phyloP scores from a whole-genome alignment of 192 early-diverging fungal genomes.

The Radiomyces spectabilis region DNA sequence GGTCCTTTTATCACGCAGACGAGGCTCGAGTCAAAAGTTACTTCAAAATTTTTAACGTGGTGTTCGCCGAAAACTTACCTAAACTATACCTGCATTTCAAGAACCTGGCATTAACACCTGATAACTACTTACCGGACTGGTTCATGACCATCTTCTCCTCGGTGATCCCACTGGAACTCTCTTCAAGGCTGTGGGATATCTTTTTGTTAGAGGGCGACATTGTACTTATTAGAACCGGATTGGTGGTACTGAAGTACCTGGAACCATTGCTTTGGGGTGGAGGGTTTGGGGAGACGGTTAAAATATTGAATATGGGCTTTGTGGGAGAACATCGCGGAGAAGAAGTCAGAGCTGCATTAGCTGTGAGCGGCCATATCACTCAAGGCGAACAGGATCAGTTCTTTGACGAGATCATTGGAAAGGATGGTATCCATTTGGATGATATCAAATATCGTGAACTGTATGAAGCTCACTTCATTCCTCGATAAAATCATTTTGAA shows the following conservation, averaged over 20 bases:
- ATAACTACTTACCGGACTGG: constrained; percentile 32
- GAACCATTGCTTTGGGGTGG: constrained; percentile 34
- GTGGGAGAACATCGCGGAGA: constrained; percentile 30
- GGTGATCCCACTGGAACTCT: constrained; percentile 28
- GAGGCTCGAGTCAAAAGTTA: constrained; percentile 28
- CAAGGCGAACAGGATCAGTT: constrained; percentile 29
- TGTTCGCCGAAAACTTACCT: constrained; percentile 31
- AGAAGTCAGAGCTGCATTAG: constrained; percentile 29
- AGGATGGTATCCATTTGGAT: constrained; percentile 12
- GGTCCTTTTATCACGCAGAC: constrained; percentile 20
- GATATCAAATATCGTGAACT: constrained; percentile 11
- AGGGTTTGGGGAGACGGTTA: constrained; percentile 26
- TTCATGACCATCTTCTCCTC: constrained; percentile 35
- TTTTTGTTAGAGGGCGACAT: constrained; percentile 34
- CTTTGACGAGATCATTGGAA: constrained; percentile 28
- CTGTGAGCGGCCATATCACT: constrained; percentile 27
- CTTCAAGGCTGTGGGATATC: constrained; percentile 31
- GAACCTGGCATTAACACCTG: constrained; percentile 25
- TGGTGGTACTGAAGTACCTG: constrained; percentile 28
- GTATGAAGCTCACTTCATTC: constrained; percentile 10
- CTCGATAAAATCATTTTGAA: no score
- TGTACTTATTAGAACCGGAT: constrained; percentile 25
- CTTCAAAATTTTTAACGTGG: constrained; percentile 31
- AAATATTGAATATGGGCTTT: constrained; percentile 27
- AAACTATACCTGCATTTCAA: constrained; percentile 38